These are phyloP conservation scores for Calonectria hawksworthii DNA, from an alignment of 2,329 filamentous ascomycete species.

Conservation along the genomic window DNA sequence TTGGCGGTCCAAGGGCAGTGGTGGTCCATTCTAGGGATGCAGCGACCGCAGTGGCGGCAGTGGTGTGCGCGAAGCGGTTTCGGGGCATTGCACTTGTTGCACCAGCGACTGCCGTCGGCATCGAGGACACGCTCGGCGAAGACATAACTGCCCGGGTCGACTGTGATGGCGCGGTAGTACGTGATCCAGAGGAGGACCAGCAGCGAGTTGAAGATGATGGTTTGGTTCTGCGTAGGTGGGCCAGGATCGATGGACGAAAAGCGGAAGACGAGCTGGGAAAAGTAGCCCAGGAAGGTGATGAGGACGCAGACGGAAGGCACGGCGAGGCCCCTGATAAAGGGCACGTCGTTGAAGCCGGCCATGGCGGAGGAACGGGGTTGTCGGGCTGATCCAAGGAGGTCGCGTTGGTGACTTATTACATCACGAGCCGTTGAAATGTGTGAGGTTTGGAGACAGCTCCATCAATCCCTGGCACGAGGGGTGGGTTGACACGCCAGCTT, in stretches of 20 bases:
- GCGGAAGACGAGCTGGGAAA: slow-evolving; percentile 79
- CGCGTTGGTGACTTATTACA: slow-evolving; percentile 9
- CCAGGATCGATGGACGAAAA: slow-evolving; percentile 69
- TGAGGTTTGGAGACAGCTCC: neutral
- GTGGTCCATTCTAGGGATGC: slow-evolving; percentile 87
- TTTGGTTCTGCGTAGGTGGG: slow-evolving; percentile 70
- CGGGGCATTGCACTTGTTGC: slow-evolving; percentile 79
- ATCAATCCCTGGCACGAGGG: slow-evolving; percentile 13
- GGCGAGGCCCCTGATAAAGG: slow-evolving; percentile 68
- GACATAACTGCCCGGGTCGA: slow-evolving; percentile 69
- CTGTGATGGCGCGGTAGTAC: slow-evolving; percentile 73
- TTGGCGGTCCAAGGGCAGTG: slow-evolving; percentile 90
- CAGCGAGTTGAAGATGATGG: slow-evolving; percentile 75
- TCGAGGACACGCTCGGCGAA: slow-evolving; percentile 57
- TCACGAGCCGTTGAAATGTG: slow-evolving; percentile 2
- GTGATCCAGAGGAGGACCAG: slow-evolving; percentile 76
- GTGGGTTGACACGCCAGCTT: slow-evolving; percentile 1
- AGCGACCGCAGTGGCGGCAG: slow-evolving; percentile 81
- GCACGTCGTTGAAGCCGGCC: slow-evolving; percentile 59
- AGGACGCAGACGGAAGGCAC: slow-evolving; percentile 77
- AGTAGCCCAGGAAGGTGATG: slow-evolving; percentile 78
- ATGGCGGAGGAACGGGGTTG: slow-evolving; percentile 43
- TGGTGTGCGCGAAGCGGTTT: slow-evolving; percentile 87
- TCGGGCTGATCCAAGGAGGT: neutral
- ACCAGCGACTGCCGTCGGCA: slow-evolving; percentile 68